Percentiles rank a stretch among this genome's conserved stretches.
Conservation (phyloP, 768 basidiomycete genomes). For the Atractiella rhizophila region DNA sequence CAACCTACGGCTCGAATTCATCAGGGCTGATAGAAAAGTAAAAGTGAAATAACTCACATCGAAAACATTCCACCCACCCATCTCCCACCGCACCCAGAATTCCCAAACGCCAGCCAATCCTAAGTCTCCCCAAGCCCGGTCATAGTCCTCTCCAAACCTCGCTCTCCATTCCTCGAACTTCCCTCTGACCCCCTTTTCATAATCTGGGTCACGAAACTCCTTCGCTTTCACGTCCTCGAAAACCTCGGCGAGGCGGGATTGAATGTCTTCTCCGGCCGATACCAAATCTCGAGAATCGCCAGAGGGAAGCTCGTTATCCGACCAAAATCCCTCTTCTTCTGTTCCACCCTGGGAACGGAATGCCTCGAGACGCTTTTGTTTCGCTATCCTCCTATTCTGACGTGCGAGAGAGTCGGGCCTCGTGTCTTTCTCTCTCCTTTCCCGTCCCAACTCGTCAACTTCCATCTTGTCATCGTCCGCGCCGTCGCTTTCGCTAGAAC, state of each 20-base stretch:
- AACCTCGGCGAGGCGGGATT: constrained; percentile 1
- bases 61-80: constrained; percentile 26
- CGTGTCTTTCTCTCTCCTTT: constrained; percentile 10
- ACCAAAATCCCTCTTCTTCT: constrained; percentile 12
- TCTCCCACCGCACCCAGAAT: constrained; percentile 26
- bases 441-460: constrained; percentile 20
- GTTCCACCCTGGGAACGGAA: not conserved
- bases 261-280: constrained; percentile 1
- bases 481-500: not conserved
- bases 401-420: constrained; percentile 19
- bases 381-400: constrained; percentile 15
- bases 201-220: constrained; percentile 14
- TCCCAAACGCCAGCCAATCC: constrained; percentile 26
- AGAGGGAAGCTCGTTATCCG: constrained; percentile 10
- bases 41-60: constrained; percentile 17
- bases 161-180: constrained; percentile 24
- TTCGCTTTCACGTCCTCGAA: constrained; percentile 16
- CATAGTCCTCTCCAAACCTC: constrained; percentile 23
- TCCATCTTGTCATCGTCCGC: constrained; percentile 2
- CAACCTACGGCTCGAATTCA: constrained; percentile 3
- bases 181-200: constrained; percentile 11
- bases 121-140: constrained; percentile 24
- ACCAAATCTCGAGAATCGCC: constrained; percentile 7
- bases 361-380: constrained; percentile 13
- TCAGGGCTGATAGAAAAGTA: not conserved